Conservation (phyloP, 2,329 filamentous ascomycete genomes). For the Dryadomyces sulphureus region DNA sequence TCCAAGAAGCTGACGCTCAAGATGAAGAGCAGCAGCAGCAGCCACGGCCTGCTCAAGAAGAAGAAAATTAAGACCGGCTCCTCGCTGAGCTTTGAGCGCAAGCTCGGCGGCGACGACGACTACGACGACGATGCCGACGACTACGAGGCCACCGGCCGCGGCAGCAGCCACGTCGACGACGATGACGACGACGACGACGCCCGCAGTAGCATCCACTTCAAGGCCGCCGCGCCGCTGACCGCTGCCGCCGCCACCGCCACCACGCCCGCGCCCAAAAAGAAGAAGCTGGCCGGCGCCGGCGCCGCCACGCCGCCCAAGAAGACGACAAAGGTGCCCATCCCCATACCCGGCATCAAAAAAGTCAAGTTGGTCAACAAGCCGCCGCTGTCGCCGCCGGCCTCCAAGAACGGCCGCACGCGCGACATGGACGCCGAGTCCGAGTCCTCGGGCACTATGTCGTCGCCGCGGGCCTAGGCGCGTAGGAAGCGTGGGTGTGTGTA, state of each 20-base stretch:
- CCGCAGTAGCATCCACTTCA: conserved; percentile 6
- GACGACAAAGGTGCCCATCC: conserved; percentile 24
- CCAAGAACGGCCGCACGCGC: conserved; percentile 32
- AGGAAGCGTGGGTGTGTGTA: too few species aligned
- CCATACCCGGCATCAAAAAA: conserved; percentile 27
- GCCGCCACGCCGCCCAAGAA: conserved; percentile 25
- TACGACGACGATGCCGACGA: conserved; percentile 8
- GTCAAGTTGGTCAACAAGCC: conserved; percentile 25
- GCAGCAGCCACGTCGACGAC: conserved; percentile 2
- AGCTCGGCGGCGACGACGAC: conserved; percentile 10
- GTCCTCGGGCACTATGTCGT: conserved; percentile 41
- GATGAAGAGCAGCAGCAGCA: conserved; percentile 33
- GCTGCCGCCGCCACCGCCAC: neutral
- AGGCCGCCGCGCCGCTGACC: neutral
- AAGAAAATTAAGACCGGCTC: conserved; percentile 39
- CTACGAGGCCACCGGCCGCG: conserved; percentile 9
- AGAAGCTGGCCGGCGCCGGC: too few species aligned
- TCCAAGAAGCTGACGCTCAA: conserved; percentile 17
- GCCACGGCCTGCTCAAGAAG: conserved; percentile 28
- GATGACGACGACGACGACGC: conserved; percentile 3
- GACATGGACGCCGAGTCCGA: conserved; percentile 34
- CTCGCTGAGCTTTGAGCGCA: conserved; percentile 33
- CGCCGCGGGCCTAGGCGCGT: conserved; percentile 29
- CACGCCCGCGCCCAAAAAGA: conserved; percentile 1
- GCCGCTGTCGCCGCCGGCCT: conserved; percentile 29